Conservation (phyloP, 1,284 basidiomycete genomes). For the Cryptococcus sp. region DNA sequence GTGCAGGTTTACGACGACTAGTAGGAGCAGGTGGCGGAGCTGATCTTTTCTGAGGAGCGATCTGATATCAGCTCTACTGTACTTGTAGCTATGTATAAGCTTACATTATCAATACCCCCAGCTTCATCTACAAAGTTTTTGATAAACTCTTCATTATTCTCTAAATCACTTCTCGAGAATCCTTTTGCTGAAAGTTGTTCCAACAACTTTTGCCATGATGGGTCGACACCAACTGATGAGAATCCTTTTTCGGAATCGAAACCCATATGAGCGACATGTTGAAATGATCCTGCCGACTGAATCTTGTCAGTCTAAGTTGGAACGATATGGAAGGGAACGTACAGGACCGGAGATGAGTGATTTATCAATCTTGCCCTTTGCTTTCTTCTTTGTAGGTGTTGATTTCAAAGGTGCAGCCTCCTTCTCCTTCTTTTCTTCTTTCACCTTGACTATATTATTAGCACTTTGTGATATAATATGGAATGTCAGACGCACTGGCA, state of each 20-base stretch:
- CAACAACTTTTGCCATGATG: conserved; percentile 80
- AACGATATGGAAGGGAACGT: conserved; percentile 10
- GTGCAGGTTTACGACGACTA: conserved; percentile 46
- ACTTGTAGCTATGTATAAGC: neutral
- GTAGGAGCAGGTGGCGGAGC: conserved; percentile 45
- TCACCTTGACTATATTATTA: conserved; percentile 32
- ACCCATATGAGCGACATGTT: conserved; percentile 93
- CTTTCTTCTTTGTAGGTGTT: conserved; percentile 57
- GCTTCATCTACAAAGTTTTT: conserved; percentile 70
- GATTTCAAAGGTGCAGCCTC: too few species aligned
- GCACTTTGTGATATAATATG: neutral
- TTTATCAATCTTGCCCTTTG: conserved; percentile 76
- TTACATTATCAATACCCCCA: conserved; percentile 47
- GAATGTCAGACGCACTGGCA: conserved; percentile 48
- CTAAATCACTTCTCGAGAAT: conserved; percentile 60
- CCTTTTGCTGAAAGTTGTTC: conserved; percentile 67
- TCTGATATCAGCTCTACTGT: neutral
- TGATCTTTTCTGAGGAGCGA: conserved; percentile 19
- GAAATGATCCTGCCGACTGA: conserved; percentile 65
- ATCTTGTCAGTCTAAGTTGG: neutral
- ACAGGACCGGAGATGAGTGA: conserved; percentile 82
- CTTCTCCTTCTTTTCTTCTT: conserved; percentile 34
- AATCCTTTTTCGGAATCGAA: conserved; percentile 84
- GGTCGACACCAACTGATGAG: conserved; percentile 81
- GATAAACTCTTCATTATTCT: conserved; percentile 83